Evolutionary conservation across 2,329 filamentous ascomycete species (phyloP).

Genomic region (Berkeleyomyces rouxiae): DNA sequence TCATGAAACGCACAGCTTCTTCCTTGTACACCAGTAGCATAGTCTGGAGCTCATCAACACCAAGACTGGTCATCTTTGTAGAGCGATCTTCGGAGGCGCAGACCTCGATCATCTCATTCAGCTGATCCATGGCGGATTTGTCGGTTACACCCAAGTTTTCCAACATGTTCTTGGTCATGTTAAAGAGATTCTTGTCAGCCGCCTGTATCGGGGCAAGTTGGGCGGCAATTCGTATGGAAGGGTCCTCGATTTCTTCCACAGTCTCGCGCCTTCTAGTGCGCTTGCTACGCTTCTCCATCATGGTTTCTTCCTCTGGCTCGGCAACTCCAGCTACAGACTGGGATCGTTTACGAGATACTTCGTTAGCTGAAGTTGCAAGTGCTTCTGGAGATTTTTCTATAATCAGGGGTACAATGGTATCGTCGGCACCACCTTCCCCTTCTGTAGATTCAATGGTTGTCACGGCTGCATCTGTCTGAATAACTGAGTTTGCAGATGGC

Average conservation of each 20-base stretch:
- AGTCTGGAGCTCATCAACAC: conserved; percentile 33
- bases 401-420: not conserved
- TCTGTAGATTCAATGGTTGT: not conserved
- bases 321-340: conserved; percentile 43
- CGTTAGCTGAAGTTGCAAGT: not conserved
- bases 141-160: conserved; percentile 39
- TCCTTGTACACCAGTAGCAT: conserved; percentile 35
- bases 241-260: conserved; percentile 36
- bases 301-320: conserved; percentile 41
- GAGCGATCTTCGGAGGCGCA: conserved; percentile 35
- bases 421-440: not conserved
- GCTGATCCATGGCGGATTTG: conserved; percentile 26
- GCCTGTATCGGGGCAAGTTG: conserved; percentile 41
- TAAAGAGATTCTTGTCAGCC: conserved; percentile 38
- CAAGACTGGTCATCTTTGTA: conserved; percentile 29
- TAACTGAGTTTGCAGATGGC: conserved; percentile 6
- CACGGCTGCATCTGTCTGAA: not conserved
- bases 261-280: conserved; percentile 45
- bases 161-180: conserved; percentile 36
- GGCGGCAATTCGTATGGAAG: conserved; percentile 33
- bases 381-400: not conserved
- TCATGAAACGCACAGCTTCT: conserved; percentile 34
- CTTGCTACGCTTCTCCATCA: conserved; percentile 46
- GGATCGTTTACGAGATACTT: conserved; percentile 35
- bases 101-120: conserved; percentile 35